phyloP scores from a whole-genome alignment of 257 asterid species.

The Capsicum baccatum region DNA sequence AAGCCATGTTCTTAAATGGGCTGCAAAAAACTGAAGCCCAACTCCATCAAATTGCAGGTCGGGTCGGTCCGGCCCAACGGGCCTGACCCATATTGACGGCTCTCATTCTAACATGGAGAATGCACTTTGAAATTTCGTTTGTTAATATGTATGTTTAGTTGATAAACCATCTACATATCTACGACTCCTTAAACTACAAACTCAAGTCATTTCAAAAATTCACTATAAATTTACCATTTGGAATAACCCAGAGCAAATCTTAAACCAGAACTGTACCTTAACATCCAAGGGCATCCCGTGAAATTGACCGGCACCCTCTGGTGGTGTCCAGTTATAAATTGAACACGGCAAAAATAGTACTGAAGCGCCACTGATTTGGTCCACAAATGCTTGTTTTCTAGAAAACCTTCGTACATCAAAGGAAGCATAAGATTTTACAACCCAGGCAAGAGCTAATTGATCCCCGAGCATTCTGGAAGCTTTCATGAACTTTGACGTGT shows the following conservation, averaged over 20 bases:
- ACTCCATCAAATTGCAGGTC: too few species aligned
- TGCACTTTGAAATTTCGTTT: slow-evolving; percentile 9
- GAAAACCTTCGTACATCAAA: slow-evolving; percentile 62
- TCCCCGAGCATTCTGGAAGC: slow-evolving; percentile 99
- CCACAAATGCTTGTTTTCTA: slow-evolving; percentile 63
- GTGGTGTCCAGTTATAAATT: slow-evolving; percentile 92
- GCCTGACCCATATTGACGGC: too few species aligned
- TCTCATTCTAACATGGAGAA: not conserved
- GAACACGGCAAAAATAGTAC: slow-evolving; percentile 89
- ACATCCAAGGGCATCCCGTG: slow-evolving; percentile 98
- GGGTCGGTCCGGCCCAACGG: too few species aligned
- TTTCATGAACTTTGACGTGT: slow-evolving; percentile 65
- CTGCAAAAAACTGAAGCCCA: too few species aligned
- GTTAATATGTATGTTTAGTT: not conserved
- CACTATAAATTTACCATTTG: not conserved
- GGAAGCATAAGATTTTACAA: slow-evolving; percentile 63
- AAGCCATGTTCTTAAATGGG: too few species aligned
- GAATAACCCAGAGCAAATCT: slow-evolving; percentile 6
- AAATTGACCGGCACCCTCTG: slow-evolving; percentile 98
- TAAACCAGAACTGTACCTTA: slow-evolving; percentile 56
- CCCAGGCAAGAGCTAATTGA: slow-evolving; percentile 95
- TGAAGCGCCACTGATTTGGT: slow-evolving; percentile 57
- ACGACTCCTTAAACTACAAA: not conserved
- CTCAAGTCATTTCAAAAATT: not conserved
- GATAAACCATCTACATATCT: not conserved